Conservation (phyloP, 139 green algal genomes). For the Coccomyxa sp. region DNA sequence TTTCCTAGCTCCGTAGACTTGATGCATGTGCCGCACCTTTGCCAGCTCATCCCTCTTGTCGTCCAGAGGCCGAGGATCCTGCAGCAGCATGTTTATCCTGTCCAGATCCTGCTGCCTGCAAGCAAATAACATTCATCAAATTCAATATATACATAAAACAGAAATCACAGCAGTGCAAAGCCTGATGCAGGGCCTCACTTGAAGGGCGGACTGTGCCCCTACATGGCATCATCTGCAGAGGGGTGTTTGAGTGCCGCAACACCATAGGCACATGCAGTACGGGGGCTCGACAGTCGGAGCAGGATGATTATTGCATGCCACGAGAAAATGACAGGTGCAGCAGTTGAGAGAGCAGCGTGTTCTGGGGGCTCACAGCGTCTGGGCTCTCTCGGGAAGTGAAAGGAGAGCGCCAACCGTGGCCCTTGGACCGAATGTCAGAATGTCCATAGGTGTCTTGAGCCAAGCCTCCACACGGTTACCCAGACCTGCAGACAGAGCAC, state of each 20-base stretch:
- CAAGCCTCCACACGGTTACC: slow-evolving; percentile 7
- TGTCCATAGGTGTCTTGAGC: slow-evolving; percentile 40
- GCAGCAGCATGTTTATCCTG: slow-evolving; percentile 36
- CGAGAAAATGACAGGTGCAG: too few species aligned
- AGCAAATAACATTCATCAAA: neutral
- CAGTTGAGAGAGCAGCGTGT: neutral
- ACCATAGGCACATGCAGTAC: too few species aligned
- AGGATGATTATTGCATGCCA: too few species aligned
- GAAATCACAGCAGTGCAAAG: too few species aligned
- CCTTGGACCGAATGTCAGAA: slow-evolving; percentile 44
- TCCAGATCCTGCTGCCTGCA: slow-evolving; percentile 49
- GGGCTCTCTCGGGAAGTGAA: slow-evolving; percentile 34
- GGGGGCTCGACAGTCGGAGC: too few species aligned
- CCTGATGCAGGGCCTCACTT: too few species aligned
- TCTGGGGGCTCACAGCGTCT: slow-evolving; percentile 33
- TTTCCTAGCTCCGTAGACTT: too few species aligned
- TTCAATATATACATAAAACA: neutral
- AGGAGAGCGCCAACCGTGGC: slow-evolving; percentile 45
- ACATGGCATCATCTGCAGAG: neutral
- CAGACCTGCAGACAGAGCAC: neutral
- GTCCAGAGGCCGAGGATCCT: slow-evolving; percentile 52
- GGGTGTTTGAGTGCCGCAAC: too few species aligned
- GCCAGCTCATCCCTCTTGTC: slow-evolving; percentile 54
- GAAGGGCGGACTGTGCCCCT: too few species aligned
- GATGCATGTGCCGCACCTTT: slow-evolving; percentile 26